Conservation (phyloP, 495 filamentous ascomycete genomes). For the Bombardia bombarda region DNA sequence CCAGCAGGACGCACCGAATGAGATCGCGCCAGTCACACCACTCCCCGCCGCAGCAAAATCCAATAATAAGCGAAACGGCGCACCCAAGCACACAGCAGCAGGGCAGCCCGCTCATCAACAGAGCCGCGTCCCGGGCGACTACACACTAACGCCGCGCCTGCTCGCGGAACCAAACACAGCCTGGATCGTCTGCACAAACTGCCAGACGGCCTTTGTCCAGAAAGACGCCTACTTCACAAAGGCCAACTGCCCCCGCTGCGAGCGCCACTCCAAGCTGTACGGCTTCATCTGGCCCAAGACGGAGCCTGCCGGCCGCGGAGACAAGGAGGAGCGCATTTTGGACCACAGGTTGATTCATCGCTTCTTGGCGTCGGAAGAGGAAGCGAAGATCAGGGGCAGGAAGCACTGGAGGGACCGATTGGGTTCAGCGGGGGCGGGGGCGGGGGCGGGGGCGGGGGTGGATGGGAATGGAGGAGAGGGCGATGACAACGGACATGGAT, state of each 20-base stretch:
- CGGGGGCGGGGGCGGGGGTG: background rate
- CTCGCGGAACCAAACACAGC: constrained; percentile 66
- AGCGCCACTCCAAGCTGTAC: constrained; percentile 91
- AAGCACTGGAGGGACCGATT: constrained; percentile 22
- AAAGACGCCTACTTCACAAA: constrained; percentile 78
- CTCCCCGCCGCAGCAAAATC: too few species aligned
- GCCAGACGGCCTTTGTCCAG: constrained; percentile 75
- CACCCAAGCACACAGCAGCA: too few species aligned
- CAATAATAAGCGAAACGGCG: too few species aligned
- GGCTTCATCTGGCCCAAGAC: constrained; percentile 96
- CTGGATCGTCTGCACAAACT: constrained; percentile 83
- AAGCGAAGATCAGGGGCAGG: constrained; percentile 45
- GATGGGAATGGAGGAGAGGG: background rate
- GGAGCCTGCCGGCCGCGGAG: constrained; percentile 59
- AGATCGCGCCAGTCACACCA: too few species aligned
- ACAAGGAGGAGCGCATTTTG: constrained; percentile 68
- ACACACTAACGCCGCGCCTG: constrained; percentile 63
- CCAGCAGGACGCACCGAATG: too few species aligned
- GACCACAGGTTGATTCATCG: constrained; percentile 67
- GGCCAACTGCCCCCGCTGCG: constrained; percentile 80
- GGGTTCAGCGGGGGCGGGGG: background rate
- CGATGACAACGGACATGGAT: background rate
- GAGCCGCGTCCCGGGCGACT: constrained; percentile 60
- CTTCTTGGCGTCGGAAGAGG: constrained; percentile 59
- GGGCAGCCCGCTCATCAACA: constrained; percentile 21